These are phyloP conservation scores for Leucosporidium creatinivorum DNA, from an alignment of 768 basidiomycete genomes.

Conservation along the genomic window DNA sequence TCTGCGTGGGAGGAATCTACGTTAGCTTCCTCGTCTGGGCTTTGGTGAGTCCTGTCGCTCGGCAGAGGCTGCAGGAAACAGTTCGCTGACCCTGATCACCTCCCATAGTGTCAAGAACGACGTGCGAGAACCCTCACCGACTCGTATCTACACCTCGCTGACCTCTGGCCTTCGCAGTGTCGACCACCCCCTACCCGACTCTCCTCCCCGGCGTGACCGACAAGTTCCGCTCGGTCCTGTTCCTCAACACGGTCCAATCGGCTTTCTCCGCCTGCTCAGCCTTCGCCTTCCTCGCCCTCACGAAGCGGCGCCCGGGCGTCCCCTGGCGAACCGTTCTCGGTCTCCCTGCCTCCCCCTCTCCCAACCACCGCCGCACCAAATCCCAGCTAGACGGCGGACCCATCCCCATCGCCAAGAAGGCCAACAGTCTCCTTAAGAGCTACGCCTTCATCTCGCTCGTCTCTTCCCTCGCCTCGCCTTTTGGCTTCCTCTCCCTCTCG, in stretches of 20 bases:
- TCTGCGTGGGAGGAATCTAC: conserved; percentile 83
- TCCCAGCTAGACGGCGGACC: conserved; percentile 36
- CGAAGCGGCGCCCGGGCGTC: conserved; percentile 5
- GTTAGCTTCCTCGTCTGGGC: conserved; percentile 75
- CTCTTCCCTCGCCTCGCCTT: conserved; percentile 85
- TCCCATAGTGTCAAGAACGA: conserved; percentile 71
- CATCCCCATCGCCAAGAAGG: conserved; percentile 28
- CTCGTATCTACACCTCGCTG: neutral
- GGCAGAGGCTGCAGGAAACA: conserved; percentile 11
- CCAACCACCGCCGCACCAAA: conserved; percentile 9
- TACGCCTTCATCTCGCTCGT: conserved; percentile 80
- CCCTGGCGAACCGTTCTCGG: conserved; percentile 14
- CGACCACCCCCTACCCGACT: conserved; percentile 39
- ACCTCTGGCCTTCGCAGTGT: conserved; percentile 12
- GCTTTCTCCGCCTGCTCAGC: conserved; percentile 68
- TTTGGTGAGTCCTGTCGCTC: conserved; percentile 25
- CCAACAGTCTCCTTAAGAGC: conserved; percentile 53
- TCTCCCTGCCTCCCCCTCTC: neutral
- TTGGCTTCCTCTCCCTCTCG: conserved; percentile 88
- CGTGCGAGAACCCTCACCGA: conserved; percentile 47
- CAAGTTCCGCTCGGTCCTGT: conserved; percentile 69
- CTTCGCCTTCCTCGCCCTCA: conserved; percentile 47
- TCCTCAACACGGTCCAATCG: conserved; percentile 79
- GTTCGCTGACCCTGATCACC: conserved; percentile 52
- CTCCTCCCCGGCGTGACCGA: conserved; percentile 48